phyloP scores from a whole-genome alignment of 441 rosid genomes.

The Manihot esculenta region DNA sequence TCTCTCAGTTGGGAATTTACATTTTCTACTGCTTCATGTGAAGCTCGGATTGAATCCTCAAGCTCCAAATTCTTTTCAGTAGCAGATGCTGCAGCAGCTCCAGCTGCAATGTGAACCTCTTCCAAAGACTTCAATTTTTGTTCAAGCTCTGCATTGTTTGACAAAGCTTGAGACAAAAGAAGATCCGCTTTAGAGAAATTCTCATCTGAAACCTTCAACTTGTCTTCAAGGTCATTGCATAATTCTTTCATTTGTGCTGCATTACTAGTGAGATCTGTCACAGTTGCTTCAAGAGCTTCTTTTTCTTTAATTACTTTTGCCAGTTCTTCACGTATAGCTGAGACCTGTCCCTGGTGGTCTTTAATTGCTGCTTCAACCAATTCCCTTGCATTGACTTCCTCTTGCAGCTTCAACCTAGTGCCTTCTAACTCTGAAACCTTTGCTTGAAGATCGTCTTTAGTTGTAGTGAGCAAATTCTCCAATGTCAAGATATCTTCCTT shows the following conservation, averaged over 20 bases:
- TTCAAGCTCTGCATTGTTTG: slow-evolving; percentile 68
- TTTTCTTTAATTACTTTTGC: slow-evolving; percentile 42
- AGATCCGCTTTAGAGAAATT: slow-evolving; percentile 62
- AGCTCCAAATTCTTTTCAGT: slow-evolving; percentile 73
- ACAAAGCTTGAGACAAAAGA: slow-evolving; percentile 69
- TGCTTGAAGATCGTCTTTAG: slow-evolving; percentile 55
- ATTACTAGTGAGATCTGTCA: slow-evolving; percentile 49
- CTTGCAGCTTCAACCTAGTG: slow-evolving; percentile 48
- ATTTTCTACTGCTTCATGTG: slow-evolving; percentile 61
- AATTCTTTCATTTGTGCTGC: slow-evolving; percentile 45
- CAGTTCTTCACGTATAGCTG: slow-evolving; percentile 37
- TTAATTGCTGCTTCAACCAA: slow-evolving; percentile 40
- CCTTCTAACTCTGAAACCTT: slow-evolving; percentile 55
- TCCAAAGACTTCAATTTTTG: slow-evolving; percentile 71
- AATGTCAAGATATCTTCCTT: slow-evolving; percentile 57
- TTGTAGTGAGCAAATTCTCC: slow-evolving; percentile 43
- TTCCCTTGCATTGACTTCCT: slow-evolving; percentile 50
- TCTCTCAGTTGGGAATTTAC: slow-evolving; percentile 63
- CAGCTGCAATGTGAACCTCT: slow-evolving; percentile 55
- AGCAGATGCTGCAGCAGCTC: slow-evolving; percentile 63
- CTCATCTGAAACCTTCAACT: slow-evolving; percentile 65
- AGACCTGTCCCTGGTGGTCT: slow-evolving; percentile 37
- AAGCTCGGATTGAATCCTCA: slow-evolving; percentile 55
- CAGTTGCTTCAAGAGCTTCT: slow-evolving; percentile 55
- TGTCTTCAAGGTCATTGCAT: slow-evolving; percentile 59